Base-by-base conservation (phyloP, 2,329 filamentous ascomycete species). In the Cordyceps cateniannulata region DNA sequence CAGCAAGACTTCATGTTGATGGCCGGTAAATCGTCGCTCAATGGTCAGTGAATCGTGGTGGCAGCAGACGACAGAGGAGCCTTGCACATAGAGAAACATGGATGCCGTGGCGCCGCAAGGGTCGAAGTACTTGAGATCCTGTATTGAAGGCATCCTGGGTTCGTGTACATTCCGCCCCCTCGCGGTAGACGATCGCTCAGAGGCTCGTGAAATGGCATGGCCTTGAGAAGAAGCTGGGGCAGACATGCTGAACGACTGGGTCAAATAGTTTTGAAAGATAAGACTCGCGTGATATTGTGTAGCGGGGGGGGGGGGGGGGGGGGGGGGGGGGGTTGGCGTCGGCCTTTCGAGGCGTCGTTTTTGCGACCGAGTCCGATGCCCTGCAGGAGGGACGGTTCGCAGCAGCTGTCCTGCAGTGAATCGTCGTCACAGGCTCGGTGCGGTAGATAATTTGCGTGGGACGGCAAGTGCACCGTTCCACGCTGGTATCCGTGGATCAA, bases 31-130 rank as follows among this genome's bases (percentile, higher is more conserved):
- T 20, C 89, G 84, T 63, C 92, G 82, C 70, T 98, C 93, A 66
- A 98, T 88, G 20, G 89, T 90, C 59, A 99, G 77, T 3, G 90
- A 96, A 71, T 98, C 93, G 76, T 98, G 93, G 69, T 96, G 92
- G 35, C 93, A 86, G 72, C 92, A 95, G 25, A 97, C 81, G 62
- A 99, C 86, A 7, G 87, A 85, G 58, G 86, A 87, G 35, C 91
- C 89, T 72, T 98, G 84, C 25, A 91, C 87, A 74, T 96, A 97
- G 27, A 99, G 82, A 66, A 99, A 89, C 79, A 95, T 89, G 25
- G 91, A 91, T 2, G 90, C 91, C 5, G 95, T 98, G 32, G 95
- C 92, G 20, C 92, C 91, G 73, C 90, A 96, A 62, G 95, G 90
- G 67, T 95, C 89, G 67, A 97, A 91, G 63, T 86, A 82, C 66